A percentile compares a stretch with the other conserved stretches of the same genome.
Evolutionary conservation across 306 rosid species (phyloP).

Genomic region (Begonia fuchsioides): DNA sequence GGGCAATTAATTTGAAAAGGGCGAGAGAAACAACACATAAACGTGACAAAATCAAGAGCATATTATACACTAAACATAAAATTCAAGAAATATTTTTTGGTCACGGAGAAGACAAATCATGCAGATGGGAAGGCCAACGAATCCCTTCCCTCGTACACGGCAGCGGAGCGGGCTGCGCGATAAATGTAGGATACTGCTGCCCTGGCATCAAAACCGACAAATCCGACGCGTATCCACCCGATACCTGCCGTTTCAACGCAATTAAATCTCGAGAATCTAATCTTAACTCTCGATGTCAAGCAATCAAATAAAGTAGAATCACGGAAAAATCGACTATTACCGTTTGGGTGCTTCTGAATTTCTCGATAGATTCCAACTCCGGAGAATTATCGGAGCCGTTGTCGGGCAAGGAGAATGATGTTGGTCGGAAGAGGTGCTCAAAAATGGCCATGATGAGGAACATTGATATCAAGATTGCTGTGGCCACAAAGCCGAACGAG

Average conservation of each 20-base stretch:
- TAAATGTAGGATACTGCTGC: conserved; percentile 61
- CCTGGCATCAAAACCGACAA: conserved; percentile 90
- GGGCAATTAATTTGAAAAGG: too few species aligned
- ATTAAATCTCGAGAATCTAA: background rate
- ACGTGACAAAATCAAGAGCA: too few species aligned
- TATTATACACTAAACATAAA: background rate
- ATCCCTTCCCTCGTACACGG: conserved; percentile 71
- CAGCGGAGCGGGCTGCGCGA: conserved; percentile 82
- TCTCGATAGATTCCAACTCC: conserved; percentile 25
- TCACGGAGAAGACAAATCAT: conserved; percentile 29
- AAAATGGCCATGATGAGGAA: conserved; percentile 89
- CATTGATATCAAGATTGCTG: conserved; percentile 86
- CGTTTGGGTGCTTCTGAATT: conserved; percentile 31
- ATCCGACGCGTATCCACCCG: conserved; percentile 39
- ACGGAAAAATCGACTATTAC: too few species aligned
- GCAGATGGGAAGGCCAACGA: conserved; percentile 68
- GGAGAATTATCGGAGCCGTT: conserved; percentile 23
- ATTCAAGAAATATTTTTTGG: background rate
- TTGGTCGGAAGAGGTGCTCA: conserved; percentile 76
- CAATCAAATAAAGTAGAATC: too few species aligned
- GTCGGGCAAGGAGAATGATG: conserved; percentile 38
- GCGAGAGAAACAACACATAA: too few species aligned
- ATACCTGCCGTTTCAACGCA: conserved; percentile 23
- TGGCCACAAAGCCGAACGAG: conserved; percentile 87
- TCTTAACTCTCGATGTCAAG: background rate